Evolutionary conservation across 805 yeast species (phyloP).

Genomic region (Kazachstania bromeliacearum): DNA sequence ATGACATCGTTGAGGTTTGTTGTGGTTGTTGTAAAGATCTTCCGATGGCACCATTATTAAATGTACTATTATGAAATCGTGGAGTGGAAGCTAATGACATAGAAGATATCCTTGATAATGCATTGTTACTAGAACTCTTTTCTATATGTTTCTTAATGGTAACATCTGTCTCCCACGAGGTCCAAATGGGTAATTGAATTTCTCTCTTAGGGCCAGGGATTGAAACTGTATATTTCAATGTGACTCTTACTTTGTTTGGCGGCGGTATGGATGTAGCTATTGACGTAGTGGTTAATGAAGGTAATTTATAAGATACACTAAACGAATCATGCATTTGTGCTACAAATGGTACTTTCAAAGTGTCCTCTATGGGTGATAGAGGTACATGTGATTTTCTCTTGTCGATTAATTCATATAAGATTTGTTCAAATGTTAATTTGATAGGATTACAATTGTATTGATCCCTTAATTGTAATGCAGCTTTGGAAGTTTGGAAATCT

Average conservation of each 20-base stretch:
- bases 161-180: slow-evolving; percentile 28
- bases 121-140: background rate
- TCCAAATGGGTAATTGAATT: slow-evolving; percentile 12
- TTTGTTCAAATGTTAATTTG: slow-evolving; percentile 10
- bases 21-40: background rate
- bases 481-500: slow-evolving; percentile 27
- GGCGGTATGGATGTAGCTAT: background rate
- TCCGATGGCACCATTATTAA: background rate
- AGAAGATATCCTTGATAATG: slow-evolving; percentile 5
- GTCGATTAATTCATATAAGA: slow-evolving; percentile 17
- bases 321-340: slow-evolving; percentile 19
- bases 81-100: slow-evolving; percentile 2
- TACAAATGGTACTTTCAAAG: slow-evolving; percentile 16
- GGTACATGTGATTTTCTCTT: slow-evolving; percentile 7
- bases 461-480: slow-evolving; percentile 14
- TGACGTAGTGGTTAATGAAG: slow-evolving; percentile 8
- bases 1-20: background rate
- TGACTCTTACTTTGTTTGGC: slow-evolving; percentile 15
- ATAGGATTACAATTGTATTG: slow-evolving; percentile 1
- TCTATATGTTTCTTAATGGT: slow-evolving; percentile 14
- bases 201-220: slow-evolving; percentile 1
- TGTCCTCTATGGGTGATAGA: background rate
- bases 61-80: slow-evolving; percentile 1
- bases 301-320: slow-evolving; percentile 21
- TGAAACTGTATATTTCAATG: slow-evolving; percentile 13